Conservation (phyloP, 805 yeast species). For the Saccharomycopsis oosterbeekiorum region DNA sequence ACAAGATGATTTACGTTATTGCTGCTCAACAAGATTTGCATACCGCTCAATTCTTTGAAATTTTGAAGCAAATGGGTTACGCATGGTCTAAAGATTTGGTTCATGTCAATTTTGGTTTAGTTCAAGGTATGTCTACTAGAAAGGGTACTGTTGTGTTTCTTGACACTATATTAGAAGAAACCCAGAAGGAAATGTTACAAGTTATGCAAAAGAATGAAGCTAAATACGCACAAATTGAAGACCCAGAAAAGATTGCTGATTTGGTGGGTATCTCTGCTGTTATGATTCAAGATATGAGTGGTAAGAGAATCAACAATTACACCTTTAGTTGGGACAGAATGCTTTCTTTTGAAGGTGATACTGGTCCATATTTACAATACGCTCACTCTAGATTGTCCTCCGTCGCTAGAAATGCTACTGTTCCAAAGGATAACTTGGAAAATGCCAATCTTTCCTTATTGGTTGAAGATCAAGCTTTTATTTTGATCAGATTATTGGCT, state of each 20-base stretch:
- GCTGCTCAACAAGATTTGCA: slow-evolving; percentile 97
- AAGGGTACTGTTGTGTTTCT: slow-evolving; percentile 98
- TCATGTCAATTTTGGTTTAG: slow-evolving; percentile 96
- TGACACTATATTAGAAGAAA: slow-evolving; percentile 86
- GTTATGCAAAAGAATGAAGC: slow-evolving; percentile 89
- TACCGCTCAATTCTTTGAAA: slow-evolving; percentile 87
- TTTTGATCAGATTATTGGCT: slow-evolving; percentile 66
- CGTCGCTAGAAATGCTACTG: slow-evolving; percentile 74
- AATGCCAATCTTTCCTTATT: slow-evolving; percentile 52
- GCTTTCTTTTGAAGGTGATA: slow-evolving; percentile 97
- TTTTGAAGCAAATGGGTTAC: slow-evolving; percentile 79
- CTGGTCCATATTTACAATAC: slow-evolving; percentile 97
- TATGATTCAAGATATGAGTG: slow-evolving; percentile 98
- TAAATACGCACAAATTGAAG: slow-evolving; percentile 85
- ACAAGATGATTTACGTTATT: slow-evolving; percentile 92
- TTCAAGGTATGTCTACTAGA: slow-evolving; percentile 96
- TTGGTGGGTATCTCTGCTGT: slow-evolving; percentile 94
- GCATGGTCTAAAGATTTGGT: slow-evolving; percentile 74
- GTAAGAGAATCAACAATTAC: slow-evolving; percentile 93
- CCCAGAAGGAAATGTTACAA: slow-evolving; percentile 88
- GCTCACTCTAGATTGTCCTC: slow-evolving; percentile 97
- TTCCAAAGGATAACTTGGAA: slow-evolving; percentile 33
- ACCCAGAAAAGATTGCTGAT: slow-evolving; percentile 93
- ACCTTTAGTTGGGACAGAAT: slow-evolving; percentile 97
- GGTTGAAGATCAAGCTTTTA: slow-evolving; percentile 60